Base-by-base conservation (phyloP, 2,329 filamentous ascomycete genomes). In the Fusarium nygamai region DNA sequence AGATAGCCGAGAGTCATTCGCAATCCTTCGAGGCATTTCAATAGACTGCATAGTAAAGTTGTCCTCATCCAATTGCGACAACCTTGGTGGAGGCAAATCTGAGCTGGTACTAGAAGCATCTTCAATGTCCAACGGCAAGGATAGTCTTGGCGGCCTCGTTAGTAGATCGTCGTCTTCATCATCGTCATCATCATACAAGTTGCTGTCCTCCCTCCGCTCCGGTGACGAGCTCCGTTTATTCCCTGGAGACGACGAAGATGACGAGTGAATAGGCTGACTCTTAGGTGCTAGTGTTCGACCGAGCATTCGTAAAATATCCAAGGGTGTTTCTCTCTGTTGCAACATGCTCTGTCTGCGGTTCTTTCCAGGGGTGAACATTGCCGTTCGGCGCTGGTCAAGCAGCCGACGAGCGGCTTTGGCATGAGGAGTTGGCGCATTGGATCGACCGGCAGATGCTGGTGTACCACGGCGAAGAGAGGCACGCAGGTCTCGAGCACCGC, bases 11-110 rank as follows among this genome's bases (percentile, higher is more conserved):
- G 83, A 82, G 8, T 81, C 78, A 0, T 84, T 84, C 53, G 84
- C 77, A 22, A 85, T 86, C 56, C 90, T 83, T 34, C 90, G 84
- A 13, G 89, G 87, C 56, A 91, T 77, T 80, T 92, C 91, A 34
- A 92, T 85, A 5, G 90, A 91, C 67, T 88, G 86, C 46, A 87
- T 80, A 0, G 90, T 92, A 69, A 86, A 86, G 72, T 91, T 88
- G 47, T 90, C 88, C 33, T 91, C 88, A 62, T 91, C 89, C 31
- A 92, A 77, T 16, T 85, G 84, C 38, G 87, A 86, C 57, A 88
- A 86, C 59, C 84, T 85, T 38, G 90, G 90, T 14, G 88, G 88
- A 44, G 84, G 84, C 63, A 90, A 76, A 29, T 88, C 83, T 22
- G 86, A 83, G 47, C 88, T 86, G n/a, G 88, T 87, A 58, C 88